Evolutionary conservation across 1,139 yeast species (phyloP).

Genomic region (Taiozyma onychis): DNA sequence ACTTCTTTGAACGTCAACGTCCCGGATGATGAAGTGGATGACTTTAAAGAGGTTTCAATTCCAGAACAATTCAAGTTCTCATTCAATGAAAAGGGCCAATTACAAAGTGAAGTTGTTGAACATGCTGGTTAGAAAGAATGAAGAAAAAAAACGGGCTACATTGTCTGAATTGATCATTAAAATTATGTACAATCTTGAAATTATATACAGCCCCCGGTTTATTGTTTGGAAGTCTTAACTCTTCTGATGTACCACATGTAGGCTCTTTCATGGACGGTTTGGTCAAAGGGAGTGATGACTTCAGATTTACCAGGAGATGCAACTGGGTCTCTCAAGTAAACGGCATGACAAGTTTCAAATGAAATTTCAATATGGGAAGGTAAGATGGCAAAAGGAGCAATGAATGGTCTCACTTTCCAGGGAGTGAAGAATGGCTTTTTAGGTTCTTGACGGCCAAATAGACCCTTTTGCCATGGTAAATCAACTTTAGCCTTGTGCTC

Average conservation of each 20-base stretch:
- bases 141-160: background rate
- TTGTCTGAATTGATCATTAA: background rate
- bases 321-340: conserved; percentile 91
- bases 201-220: background rate
- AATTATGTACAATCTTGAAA: background rate
- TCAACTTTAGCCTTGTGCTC: conserved; percentile 40
- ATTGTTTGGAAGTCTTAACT: conserved; percentile 20
- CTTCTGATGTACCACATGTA: conserved; percentile 90
- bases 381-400: conserved; percentile 86
- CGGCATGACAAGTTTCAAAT: conserved; percentile 89
- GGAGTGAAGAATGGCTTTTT: conserved; percentile 87
- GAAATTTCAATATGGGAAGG: conserved; percentile 92
- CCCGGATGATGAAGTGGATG: conserved; percentile 58
- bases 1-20: conserved; percentile 81
- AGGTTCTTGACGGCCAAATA: conserved; percentile 73
- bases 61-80: conserved; percentile 86
- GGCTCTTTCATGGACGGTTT: conserved; percentile 86
- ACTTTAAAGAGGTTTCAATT: conserved; percentile 68
- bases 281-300: conserved; percentile 85
- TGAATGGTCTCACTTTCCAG: conserved; percentile 91
- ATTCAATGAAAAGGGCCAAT: conserved; percentile 37
- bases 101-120: conserved; percentile 49
- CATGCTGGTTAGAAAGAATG: conserved; percentile 40
- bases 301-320: conserved; percentile 97
- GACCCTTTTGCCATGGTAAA: conserved; percentile 70